Base-by-base conservation (phyloP, 148 eudicot genomes). In the Camellia granthamiana region DNA sequence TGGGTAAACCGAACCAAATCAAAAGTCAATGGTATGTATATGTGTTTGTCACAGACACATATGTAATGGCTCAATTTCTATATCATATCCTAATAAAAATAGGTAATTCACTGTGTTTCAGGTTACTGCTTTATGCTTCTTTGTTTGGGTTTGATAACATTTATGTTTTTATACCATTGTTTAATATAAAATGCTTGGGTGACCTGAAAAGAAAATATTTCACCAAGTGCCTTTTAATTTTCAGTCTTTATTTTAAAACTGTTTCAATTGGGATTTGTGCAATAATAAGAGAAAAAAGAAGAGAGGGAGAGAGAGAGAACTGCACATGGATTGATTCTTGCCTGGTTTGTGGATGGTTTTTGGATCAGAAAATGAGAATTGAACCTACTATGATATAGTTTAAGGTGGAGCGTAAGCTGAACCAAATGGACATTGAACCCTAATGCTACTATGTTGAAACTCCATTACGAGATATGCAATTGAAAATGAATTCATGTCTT, bases 401-500 rank as follows among this genome's bases (percentile, higher is more conserved):
- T 30, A 30, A 30, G 38, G 38, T 30, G 38, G 38, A 30, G 38
- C 0, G 38, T 30, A 30, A n/a, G 30, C 42, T 14, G 5, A 44
- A 43, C 30, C 3, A 60, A 75, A 59, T 75, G 54, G 2, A 60
- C 6, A 8, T 42, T 60, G 23, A 46, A 76, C 18, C 69, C 42
- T 42, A 21, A 46, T 43, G 43, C 7, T 47, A 12, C 18, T 46
- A 2, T 61, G 38, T 46, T 6, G 47, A 1, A 63, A 42, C 18
- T 23, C 16, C 11, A 72, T 41, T 21, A 55, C 30, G 3, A 59
- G 46, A 76, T 56, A 11, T 7, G 44, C 23, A 52, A 38, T 41
- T 70, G 15, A 77, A 13, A 68, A 51, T 81, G 66, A 55, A 70
- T 64, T 19, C 60, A 43, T 77, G 43, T 69, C 55, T 30, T 30